Base-by-base conservation (phyloP, 1,284 basidiomycete genomes). In the Trametes versicolor region DNA sequence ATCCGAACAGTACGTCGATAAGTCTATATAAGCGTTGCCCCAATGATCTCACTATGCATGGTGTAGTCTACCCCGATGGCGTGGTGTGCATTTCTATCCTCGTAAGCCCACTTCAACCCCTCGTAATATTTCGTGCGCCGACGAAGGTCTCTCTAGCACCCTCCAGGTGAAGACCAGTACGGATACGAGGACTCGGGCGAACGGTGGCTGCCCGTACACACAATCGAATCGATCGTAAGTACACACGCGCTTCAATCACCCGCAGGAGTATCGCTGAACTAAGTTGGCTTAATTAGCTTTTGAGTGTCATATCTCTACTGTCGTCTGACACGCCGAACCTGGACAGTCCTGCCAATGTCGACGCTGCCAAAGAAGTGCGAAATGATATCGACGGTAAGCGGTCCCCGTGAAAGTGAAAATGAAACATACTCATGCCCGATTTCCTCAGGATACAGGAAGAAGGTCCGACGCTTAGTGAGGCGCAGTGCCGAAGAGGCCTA, bases 181-280 rank as follows among this genome's bases (percentile, higher is more conserved):
- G 98, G 98, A 9, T 99, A 97, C 74, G 98, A 99, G 78, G 95
- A 98, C 74, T 97, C 98, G 0, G 93, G 95, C 57, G 98, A 99
- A 82, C 82, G 98, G 67, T 99, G 98, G 98, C 83, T 97, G 78
- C 98, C 98, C 0, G 96, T 99, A 25, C 98, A 99, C 76, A 94
- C 93, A 0, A 93, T 98, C 50, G 97, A 99, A 81, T 96, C 96
- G 12, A 99, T 99, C 68, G 97, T 98, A 72, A 78, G 96, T 85
- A 15, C 52, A 50, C 32, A 25, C 15, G n/a, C 8, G 6, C 21
- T n/a, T 50, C 62, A 57, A 68, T 63, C 48, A 69, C 48, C 56
- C 19, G 58, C 21, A 21, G 25, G 15, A 25, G 15, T 1, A 52
- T 19, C 9, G 9, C 21, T 27, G 34, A 21, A 50, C 17, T 15